Evolutionary conservation across 441 rosid species (phyloP).

Genomic region (Gossypium trilobum): DNA sequence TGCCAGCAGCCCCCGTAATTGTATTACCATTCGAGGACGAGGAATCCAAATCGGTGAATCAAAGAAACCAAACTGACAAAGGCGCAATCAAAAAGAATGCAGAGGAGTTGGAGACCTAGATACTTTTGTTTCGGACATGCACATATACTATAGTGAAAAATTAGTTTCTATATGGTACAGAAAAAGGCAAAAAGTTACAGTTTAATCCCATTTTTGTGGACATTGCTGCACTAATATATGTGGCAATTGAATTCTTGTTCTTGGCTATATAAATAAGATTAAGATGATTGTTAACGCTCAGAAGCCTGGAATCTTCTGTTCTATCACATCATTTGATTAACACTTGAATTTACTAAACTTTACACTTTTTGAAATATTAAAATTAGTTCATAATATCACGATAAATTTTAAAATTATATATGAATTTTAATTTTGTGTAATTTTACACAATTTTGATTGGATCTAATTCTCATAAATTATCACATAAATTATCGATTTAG

Average conservation of each 20-base stretch:
- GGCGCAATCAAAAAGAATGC: conserved; percentile 29
- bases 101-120: conserved; percentile 21
- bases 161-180: neutral
- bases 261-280: neutral
- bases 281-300: too few relatives aligned
- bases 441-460: too few relatives aligned
- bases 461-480: too few relatives aligned
- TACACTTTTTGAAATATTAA: too few relatives aligned
- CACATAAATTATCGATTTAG: too few relatives aligned
- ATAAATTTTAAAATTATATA: too few relatives aligned
- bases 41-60: conserved; percentile 32
- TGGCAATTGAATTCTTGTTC: neutral
- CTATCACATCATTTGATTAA: too few relatives aligned
- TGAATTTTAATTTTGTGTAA: too few relatives aligned
- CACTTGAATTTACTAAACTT: too few relatives aligned
- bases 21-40: conserved; percentile 60
- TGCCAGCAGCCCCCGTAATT: conserved; percentile 75
- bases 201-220: neutral
- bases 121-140: neutral
- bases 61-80: conserved; percentile 28
- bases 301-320: too few relatives aligned
- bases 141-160: neutral
- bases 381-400: too few relatives aligned
- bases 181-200: neutral
- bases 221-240: neutral